phyloP scores from a whole-genome alignment of 805 yeast genomes.

The Danielia reshetovae region DNA sequence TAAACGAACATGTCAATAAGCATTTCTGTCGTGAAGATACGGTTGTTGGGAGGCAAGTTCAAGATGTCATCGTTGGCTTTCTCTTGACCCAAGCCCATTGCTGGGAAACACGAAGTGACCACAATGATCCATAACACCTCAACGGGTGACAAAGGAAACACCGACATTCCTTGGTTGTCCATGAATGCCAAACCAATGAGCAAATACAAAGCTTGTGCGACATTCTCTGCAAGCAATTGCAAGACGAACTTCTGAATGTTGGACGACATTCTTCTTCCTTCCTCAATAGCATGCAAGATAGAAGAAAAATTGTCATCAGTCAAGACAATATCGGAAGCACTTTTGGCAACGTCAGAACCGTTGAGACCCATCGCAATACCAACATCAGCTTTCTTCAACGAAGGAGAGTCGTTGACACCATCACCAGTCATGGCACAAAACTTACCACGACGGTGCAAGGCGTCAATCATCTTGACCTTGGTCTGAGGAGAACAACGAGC shows the following conservation, averaged over 20 bases:
- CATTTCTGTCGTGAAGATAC: conserved; percentile 64
- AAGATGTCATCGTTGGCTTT: conserved; percentile 60
- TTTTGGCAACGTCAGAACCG: conserved; percentile 84
- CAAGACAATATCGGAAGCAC: conserved; percentile 72
- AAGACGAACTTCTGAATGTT: conserved; percentile 76
- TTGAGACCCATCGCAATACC: conserved; percentile 80
- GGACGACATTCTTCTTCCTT: conserved; percentile 75
- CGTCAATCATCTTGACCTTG: conserved; percentile 40
- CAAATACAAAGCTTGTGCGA: conserved; percentile 63
- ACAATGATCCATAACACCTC: conserved; percentile 79
- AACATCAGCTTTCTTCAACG: conserved; percentile 71
- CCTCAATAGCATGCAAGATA: conserved; percentile 72
- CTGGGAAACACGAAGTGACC: conserved; percentile 77
- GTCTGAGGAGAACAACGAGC: conserved; percentile 42
- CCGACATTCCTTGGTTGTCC: conserved; percentile 30
- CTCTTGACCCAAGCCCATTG: conserved; percentile 77
- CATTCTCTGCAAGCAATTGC: conserved; percentile 69
- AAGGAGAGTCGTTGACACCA: conserved; percentile 80
- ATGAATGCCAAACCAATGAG: conserved; percentile 40
- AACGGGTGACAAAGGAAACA: conserved; percentile 52
- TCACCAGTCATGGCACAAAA: conserved; percentile 48
- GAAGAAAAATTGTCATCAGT: conserved; percentile 74
- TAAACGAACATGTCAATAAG: conserved; percentile 66
- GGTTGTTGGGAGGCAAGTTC: conserved; percentile 60
- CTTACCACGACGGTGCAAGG: conserved; percentile 34